phyloP scores from a whole-genome alignment of 2,329 filamentous ascomycete genomes.

The Ophiostoma sp. region DNA sequence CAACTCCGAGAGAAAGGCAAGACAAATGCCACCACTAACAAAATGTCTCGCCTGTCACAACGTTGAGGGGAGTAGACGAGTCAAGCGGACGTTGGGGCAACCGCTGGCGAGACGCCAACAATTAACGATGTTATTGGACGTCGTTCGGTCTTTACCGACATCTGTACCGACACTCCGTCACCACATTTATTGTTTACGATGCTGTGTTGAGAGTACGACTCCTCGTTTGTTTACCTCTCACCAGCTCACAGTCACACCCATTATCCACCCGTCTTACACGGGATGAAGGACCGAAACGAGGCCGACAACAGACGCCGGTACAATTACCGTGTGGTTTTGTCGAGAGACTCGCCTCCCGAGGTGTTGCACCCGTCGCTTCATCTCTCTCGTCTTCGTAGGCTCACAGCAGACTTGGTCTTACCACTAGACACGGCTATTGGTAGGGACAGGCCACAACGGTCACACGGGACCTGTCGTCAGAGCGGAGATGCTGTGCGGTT shows the following conservation, averaged over 20 bases:
- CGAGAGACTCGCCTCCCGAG: background rate
- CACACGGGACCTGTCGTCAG: background rate
- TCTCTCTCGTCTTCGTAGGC: background rate
- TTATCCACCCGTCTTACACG: background rate
- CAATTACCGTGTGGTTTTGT: background rate
- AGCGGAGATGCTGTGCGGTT: background rate
- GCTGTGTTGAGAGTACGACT: background rate
- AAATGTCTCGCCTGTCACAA: background rate
- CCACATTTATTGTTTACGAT: background rate
- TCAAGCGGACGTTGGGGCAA: background rate
- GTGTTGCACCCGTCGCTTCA: background rate
- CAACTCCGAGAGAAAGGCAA: background rate
- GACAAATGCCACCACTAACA: background rate
- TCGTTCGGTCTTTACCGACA: no score
- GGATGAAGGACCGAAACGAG: slow-evolving; percentile 14
- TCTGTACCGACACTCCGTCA: background rate
- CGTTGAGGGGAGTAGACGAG: background rate
- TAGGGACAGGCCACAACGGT: background rate
- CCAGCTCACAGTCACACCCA: background rate
- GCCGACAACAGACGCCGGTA: background rate
- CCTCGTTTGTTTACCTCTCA: background rate
- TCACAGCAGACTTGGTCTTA: background rate
- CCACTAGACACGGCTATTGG: background rate
- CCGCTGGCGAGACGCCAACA: background rate
- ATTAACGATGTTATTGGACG: no score